phyloP scores from a whole-genome alignment of 352 stramenopile genomes.

The Pythium rhizo-oryzae region DNA sequence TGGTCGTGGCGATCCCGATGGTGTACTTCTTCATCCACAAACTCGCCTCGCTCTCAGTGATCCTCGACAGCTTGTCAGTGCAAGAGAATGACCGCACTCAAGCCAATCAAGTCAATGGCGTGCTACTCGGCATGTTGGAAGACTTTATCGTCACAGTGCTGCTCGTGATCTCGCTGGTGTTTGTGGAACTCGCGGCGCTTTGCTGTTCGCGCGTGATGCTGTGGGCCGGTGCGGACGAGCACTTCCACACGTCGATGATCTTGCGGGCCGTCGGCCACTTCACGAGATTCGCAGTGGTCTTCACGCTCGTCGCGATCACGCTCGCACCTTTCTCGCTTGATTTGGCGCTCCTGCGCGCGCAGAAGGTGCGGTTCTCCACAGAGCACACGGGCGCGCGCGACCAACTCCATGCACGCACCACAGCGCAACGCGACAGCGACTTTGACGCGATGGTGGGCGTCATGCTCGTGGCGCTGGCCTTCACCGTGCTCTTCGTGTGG shows the following conservation, averaged over 20 bases:
- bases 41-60: conserved; percentile 22
- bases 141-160: conserved; percentile 41
- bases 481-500: conserved; percentile 16
- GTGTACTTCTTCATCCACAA: conserved; percentile 42
- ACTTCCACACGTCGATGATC: conserved; percentile 16
- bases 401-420: background rate
- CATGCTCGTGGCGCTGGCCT: conserved; percentile 28
- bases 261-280: background rate
- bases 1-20: conserved; percentile 33
- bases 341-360: conserved; percentile 40
- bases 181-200: conserved; percentile 11
- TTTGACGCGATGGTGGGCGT: conserved; percentile 13
- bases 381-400: conserved; percentile 30
- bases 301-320: conserved; percentile 32
- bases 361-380: conserved; percentile 47
- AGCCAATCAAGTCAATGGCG: conserved; percentile 18
- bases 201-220: background rate
- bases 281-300: conserved; percentile 36
- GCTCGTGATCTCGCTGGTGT: conserved; percentile 31
- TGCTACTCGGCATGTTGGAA: conserved; percentile 44
- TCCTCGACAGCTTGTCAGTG: conserved; percentile 37
- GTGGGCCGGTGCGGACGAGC: background rate
- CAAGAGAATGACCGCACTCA: conserved; percentile 24
- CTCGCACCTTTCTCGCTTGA: conserved; percentile 38
- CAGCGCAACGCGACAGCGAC: background rate